phyloP scores from a whole-genome alignment of 306 rosid species.

The Prunus salicina region DNA sequence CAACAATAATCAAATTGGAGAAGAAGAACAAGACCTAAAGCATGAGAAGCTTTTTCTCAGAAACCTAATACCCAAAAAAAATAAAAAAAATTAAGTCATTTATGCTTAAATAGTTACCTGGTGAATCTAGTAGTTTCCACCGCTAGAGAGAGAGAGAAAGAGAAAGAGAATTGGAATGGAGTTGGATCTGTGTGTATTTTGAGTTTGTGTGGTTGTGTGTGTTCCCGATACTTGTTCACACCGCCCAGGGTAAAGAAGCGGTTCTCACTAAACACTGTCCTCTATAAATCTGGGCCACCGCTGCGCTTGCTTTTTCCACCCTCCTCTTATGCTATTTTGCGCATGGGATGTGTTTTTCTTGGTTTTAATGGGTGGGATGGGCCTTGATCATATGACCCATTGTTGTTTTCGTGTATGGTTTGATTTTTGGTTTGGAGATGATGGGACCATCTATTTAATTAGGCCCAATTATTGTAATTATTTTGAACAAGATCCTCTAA shows the following conservation, averaged over 20 bases:
- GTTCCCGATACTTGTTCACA: conserved; percentile 34
- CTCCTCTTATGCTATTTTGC: neutral
- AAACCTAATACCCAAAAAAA: conserved; percentile 7
- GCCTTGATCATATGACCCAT: neutral
- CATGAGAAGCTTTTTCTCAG: neutral
- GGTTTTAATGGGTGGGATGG: neutral
- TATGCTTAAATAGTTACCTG: conserved; percentile 31
- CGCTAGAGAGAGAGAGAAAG: conserved; percentile 21
- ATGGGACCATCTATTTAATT: neutral
- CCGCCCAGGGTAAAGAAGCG: conserved; percentile 46
- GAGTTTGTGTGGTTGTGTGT: conserved; percentile 7
- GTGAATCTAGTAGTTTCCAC: conserved; percentile 28
- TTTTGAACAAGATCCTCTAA: too few relatives aligned
- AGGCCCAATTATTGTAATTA: neutral
- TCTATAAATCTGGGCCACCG: conserved; percentile 74
- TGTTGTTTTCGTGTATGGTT: neutral
- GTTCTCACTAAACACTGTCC: conserved; percentile 36
- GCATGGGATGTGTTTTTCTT: conserved; percentile 17
- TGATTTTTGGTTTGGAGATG: neutral
- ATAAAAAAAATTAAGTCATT: neutral
- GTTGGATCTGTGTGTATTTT: conserved; percentile 35
- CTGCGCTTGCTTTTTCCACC: neutral
- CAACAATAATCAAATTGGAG: neutral
- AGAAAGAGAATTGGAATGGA: neutral
- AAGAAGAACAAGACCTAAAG: neutral